Evolutionary conservation across 2,329 filamentous ascomycete genomes (phyloP).

Genomic region (Orbilia brochopaga): DNA sequence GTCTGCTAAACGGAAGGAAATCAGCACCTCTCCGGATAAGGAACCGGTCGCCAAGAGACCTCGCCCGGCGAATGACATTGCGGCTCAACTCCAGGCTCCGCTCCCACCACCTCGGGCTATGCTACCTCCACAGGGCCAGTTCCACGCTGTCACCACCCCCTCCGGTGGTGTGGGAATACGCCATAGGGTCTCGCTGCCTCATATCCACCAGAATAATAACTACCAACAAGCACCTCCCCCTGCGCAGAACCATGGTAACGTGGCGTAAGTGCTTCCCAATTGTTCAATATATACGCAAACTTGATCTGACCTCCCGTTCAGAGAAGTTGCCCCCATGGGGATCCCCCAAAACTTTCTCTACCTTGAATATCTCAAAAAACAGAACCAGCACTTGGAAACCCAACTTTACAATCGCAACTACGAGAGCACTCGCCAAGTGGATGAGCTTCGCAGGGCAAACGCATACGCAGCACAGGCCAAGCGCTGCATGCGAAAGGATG

Average conservation of each 20-base stretch:
- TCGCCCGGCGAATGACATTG: conserved; percentile 13
- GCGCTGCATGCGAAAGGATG: conserved; percentile 31
- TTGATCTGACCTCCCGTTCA: background rate
- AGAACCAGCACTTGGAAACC: conserved; percentile 22
- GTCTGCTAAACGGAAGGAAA: conserved; percentile 27
- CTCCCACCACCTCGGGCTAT: conserved; percentile 28
- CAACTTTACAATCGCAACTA: conserved; percentile 26
- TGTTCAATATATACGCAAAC: background rate
- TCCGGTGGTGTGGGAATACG: conserved; percentile 15
- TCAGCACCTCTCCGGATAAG: conserved; percentile 13
- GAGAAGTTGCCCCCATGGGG: conserved; percentile 14
- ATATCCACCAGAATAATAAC: background rate
- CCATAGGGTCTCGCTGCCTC: conserved; percentile 11
- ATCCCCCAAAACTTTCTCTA: conserved; percentile 18
- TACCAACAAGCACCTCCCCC: conserved; percentile 12
- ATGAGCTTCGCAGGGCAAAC: conserved; percentile 15
- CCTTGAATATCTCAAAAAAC: conserved; percentile 15
- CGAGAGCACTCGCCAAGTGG: conserved; percentile 23
- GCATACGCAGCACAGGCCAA: conserved; percentile 22
- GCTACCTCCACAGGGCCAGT: conserved; percentile 14
- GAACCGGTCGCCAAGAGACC: conserved; percentile 1
- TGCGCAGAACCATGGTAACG: background rate
- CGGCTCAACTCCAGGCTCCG: conserved; percentile 32
- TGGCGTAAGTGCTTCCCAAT: background rate
- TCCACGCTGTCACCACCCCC: conserved; percentile 12